These are phyloP conservation scores for Volvox reticuliferus DNA, from an alignment of 139 green algal genomes.

Conservation along the genomic window DNA sequence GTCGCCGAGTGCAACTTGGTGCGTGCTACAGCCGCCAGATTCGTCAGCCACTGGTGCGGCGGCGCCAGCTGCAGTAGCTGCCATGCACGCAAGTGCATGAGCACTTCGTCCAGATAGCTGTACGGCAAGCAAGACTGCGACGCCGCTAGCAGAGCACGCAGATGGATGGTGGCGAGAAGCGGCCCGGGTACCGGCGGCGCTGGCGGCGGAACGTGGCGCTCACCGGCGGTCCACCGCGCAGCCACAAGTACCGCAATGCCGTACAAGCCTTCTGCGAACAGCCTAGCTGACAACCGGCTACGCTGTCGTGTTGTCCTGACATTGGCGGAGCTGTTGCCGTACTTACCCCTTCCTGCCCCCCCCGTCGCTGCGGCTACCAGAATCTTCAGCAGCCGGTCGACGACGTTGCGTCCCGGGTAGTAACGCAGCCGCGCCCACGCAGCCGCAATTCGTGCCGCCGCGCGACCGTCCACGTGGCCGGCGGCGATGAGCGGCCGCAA, in stretches of 20 bases:
- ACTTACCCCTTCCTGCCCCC: background rate
- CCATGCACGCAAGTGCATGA: conserved; percentile 43
- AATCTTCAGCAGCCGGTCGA: background rate
- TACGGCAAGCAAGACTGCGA: background rate
- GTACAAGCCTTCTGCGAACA: conserved; percentile 27
- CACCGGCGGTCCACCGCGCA: too few relatives aligned
- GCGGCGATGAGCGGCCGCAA: background rate
- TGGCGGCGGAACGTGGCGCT: background rate
- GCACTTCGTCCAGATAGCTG: conserved; percentile 23
- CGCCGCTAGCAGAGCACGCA: conserved; percentile 17
- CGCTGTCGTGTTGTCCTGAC: background rate
- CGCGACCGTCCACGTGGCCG: background rate
- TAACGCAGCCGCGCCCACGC: conserved; percentile 32
- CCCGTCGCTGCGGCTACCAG: background rate
- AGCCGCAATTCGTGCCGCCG: conserved; percentile 18
- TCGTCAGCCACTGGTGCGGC: conserved; percentile 1
- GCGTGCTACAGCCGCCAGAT: background rate
- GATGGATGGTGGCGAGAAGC: background rate
- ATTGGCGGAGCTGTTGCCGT: background rate
- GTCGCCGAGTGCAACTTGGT: background rate
- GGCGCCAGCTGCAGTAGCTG: conserved; percentile 6
- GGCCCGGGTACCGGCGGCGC: background rate
- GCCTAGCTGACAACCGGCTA: background rate
- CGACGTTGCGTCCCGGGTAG: background rate
- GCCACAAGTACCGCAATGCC: conserved; percentile 13